Evolutionary conservation across 768 basidiomycete species (phyloP).

Genomic region (Tylopilus rubrobrunneus): DNA sequence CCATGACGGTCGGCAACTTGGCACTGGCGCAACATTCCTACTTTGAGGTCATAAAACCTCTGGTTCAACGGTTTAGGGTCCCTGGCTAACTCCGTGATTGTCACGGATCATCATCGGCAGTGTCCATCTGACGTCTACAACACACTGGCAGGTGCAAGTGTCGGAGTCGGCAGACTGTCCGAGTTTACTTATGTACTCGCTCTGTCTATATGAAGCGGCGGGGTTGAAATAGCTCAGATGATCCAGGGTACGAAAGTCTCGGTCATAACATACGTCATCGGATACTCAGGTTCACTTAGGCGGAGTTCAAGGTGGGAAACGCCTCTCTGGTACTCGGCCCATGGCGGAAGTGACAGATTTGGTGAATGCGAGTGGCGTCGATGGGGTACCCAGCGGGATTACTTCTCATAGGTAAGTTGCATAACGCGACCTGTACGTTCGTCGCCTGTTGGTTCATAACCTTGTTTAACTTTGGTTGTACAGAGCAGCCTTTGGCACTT

Average conservation of each 20-base stretch:
- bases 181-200: conserved; percentile 71
- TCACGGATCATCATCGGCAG: conserved; percentile 75
- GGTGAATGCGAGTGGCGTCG: conserved; percentile 64
- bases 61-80: conserved; percentile 35
- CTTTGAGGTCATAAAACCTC: conserved; percentile 62
- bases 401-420: conserved; percentile 29
- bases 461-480: neutral
- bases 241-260: conserved; percentile 44
- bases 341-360: conserved; percentile 76
- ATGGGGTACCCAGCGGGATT: conserved; percentile 23
- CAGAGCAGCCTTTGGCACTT: conserved; percentile 31
- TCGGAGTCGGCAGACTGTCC: conserved; percentile 70
- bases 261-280: conserved; percentile 41
- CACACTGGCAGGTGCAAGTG: conserved; percentile 62
- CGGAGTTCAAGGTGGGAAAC: conserved; percentile 92
- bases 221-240: conserved; percentile 83
- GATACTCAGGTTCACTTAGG: conserved; percentile 55
- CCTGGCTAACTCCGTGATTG: conserved; percentile 73
- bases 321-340: conserved; percentile 73
- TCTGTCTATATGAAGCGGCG: conserved; percentile 79
- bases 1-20: conserved; percentile 33
- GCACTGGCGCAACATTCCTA: conserved; percentile 58
- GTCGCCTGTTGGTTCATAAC: neutral
- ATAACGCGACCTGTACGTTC: conserved; percentile 31
- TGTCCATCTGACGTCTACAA: conserved; percentile 82